Base-by-base conservation (phyloP, 2,329 filamentous ascomycete genomes). In the Alternaria dauci region DNA sequence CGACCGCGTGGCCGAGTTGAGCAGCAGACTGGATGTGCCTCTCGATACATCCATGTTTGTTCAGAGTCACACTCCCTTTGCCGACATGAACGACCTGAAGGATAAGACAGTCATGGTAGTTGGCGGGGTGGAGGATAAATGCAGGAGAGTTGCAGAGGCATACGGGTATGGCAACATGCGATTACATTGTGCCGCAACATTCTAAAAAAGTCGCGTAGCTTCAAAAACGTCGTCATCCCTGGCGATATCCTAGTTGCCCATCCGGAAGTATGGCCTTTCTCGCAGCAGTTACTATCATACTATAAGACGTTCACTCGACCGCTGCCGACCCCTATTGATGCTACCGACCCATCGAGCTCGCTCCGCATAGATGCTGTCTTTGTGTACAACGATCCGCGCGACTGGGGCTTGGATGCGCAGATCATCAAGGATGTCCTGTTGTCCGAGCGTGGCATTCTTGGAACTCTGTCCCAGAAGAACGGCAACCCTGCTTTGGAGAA, bases 371-470 rank as follows among this genome's bases (percentile, higher is more conserved):
- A 96, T 73, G 93, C 94, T 28, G 88, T 98, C 28, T 91, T 98
- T 72, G 91, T 97, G 7, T 97, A 94, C 85, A 96, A 97, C 77
- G 95, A 98, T 78, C 94, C 95, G 4, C 88, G 95, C 57, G 95
- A 99, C 81, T 99, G 95, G 95, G 93, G 91, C 1, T 85, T 97
- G 9, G 94, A 98, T 77, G 88, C 88, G 2, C 91, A 96, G 75
- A 82, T 98, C 69, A 90, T 98, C 58, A 79, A 91, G 55, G 95
- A 99, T 78, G 81, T 97, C 11, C 82, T 98, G 7, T 84, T 96
- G 41, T 97, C 94, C 0, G 83, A 87, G 18, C 71, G 85, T n/a
- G 95, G 95, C 18, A 87, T 92, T 58, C 76, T 97, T 4, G 95
- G 94, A 26, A 97, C 94, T 0, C 84, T 91, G 42, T 94, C 91